Evolutionary conservation across 2,329 filamentous ascomycete genomes (phyloP), one percentile per base, ranked within the genome.

Genomic region (Calonectria henricotiae): DNA sequence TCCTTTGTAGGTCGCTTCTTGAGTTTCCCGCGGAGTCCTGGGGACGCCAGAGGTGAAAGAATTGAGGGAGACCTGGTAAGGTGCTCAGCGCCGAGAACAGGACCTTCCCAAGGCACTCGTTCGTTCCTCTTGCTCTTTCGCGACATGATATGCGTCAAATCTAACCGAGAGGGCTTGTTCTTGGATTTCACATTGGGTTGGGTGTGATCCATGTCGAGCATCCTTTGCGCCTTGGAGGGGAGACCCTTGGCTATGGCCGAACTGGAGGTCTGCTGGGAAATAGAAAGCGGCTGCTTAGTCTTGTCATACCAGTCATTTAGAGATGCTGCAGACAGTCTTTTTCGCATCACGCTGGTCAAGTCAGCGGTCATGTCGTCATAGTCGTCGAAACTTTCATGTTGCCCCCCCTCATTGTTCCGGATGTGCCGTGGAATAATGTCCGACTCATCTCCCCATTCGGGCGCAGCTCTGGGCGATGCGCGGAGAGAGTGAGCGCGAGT

Each of bases 191-290:
- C 63, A 17, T 79, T 67, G 12, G 71, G 58, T 54, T 76, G 35
- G 58, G 74, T 46, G 76, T 78, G 73, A 73, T 87, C 84, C 65
- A 86, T 83, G 72, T 88, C 86, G 25, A 89, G 80, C 55, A 87
- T 76, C 46, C 81, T 80, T 63, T 82, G 83, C 0, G 85, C 82
- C 73, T 89, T 89, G 51, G 82, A 76, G 0, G 88, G 87, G 5
- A 86, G 77, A 4, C 87, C 88, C 73, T 88, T 89, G 25, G 88
- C 87, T 85, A 90, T 90, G 69, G 88, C 86, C 1, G 88, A 89
- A 49, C 84, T 86, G 0, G 88, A 89, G 0, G 89, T 89, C 76
- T 90, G 88, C 74, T 89, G 88, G 1, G 88, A 89, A 70, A 89
- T 86, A n/a, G 86, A 83, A 5, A 90, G 82, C 12, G 88, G 87